Evolutionary conservation across 1,284 basidiomycete genomes (phyloP), one percentile per base, ranked within the genome.

Genomic region (Coniferiporia weirii): DNA sequence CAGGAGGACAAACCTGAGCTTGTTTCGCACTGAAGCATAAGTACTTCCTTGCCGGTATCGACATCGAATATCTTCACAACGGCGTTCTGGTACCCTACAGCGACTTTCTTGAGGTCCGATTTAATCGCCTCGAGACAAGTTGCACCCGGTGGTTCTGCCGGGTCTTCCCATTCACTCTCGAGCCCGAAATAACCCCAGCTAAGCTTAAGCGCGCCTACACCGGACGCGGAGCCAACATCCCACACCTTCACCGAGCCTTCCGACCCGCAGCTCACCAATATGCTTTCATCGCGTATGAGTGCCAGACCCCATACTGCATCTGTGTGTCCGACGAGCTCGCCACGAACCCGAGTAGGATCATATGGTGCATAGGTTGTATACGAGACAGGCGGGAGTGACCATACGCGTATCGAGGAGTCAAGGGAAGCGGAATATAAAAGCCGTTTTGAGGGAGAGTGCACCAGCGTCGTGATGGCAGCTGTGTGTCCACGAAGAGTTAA

Each of bases 261-360:
- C 1, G 95, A 91, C 36, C 91, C 89, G 67, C 91, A 94, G 64
- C 90, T 93, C 54, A 95, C 91, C 32, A 99, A 79, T 22, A 89
- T 84, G 59, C 83, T 83, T 72, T 89, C 87, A 66, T 88, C 87
- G 62, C 85, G 78, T 40, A 84, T 84, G 40, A 90, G 82, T 22
- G 90, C 88, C 52, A 98, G 76, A 69, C 95, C 95, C 95, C 96
- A 98, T 10, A 98, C 90, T 3, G 92, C 92, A 70, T 98, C 94
- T 0, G 93, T 92, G 70, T 97, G 93, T 1, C 94, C 95, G 43
- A 95, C 84, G 34, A 98, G 82, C 63, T 89, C 87, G 38, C 89
- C 90, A 43, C 90, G 79, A 43, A 85, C 80, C 17, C 86, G 80
- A 2, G 85, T 84, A 54, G 89, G 81, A 66, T 98, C 94, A 70